Evolutionary conservation across 225 moss, liverwort and hornwort species (phyloP).

Genomic region (Physcomitrium patens): DNA sequence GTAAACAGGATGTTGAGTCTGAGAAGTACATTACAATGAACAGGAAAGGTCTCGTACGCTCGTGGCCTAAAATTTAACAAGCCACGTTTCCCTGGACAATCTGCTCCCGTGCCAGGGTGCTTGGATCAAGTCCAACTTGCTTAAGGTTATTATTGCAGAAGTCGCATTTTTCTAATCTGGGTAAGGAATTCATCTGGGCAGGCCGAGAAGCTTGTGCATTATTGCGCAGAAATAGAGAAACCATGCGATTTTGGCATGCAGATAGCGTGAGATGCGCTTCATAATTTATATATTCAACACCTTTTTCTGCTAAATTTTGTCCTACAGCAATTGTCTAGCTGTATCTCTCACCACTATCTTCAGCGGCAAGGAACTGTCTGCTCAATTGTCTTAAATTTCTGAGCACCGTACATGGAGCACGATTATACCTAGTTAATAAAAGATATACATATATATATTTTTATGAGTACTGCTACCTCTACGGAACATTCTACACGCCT

Average conservation of each 20-base stretch:
- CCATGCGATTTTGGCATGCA: background rate
- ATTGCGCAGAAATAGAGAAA: background rate
- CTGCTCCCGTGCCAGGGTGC: background rate
- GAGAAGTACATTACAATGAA: background rate
- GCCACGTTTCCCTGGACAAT: background rate
- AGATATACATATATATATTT: too few species aligned
- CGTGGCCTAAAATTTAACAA: too few species aligned
- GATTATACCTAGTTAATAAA: background rate
- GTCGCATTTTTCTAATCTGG: background rate
- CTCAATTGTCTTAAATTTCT: background rate
- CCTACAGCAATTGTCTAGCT: background rate
- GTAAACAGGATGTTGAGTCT: too few species aligned
- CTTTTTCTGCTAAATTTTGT: background rate
- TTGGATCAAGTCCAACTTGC: background rate
- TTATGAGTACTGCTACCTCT: too few species aligned
- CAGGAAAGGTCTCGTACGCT: background rate
- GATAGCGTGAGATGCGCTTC: background rate
- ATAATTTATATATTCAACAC: too few species aligned
- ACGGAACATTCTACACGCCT: background rate
- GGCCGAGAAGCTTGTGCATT: background rate
- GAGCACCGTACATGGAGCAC: background rate
- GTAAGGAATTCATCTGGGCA: background rate
- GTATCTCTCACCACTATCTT: constrained; percentile 9
- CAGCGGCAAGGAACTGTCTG: constrained; percentile 10
- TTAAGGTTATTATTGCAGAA: background rate